A percentile compares a stretch with the other conserved stretches of the same genome.
Evolutionary conservation across 2,329 filamentous ascomycete genomes (phyloP).

Genomic region (Apiospora kogelbergensis): DNA sequence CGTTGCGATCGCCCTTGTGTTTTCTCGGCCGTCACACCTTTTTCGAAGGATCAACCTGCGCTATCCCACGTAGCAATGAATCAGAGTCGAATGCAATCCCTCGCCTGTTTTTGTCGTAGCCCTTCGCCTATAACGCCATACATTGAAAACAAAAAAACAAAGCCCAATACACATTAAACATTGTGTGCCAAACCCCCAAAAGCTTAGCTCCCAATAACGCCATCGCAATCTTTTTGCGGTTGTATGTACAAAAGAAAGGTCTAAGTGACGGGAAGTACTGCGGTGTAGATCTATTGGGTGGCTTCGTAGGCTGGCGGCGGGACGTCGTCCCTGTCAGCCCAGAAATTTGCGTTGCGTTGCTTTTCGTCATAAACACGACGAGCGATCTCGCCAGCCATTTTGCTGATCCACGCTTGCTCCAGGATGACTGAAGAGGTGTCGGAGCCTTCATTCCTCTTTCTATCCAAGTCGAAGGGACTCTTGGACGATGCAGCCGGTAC

Average conservation of each 20-base stretch:
- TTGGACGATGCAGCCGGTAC: conserved; percentile 25
- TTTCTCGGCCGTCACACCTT: conserved; percentile 3
- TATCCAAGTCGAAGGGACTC: conserved; percentile 28
- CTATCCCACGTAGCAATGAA: background rate
- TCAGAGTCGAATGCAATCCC: background rate
- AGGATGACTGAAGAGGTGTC: conserved; percentile 62
- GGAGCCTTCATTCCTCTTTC: conserved; percentile 37
- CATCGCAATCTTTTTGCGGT: background rate
- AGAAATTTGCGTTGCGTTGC: conserved; percentile 50
- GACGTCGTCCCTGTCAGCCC: conserved; percentile 55
- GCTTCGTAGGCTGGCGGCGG: conserved; percentile 65
- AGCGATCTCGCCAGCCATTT: conserved; percentile 92
- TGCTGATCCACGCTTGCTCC: conserved; percentile 84
- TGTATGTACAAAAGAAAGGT: conserved; percentile 8
- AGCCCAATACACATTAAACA: background rate
- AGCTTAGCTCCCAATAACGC: background rate
- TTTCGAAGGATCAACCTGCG: background rate
- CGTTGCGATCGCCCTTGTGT: background rate
- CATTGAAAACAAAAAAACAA: background rate
- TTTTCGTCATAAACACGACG: conserved; percentile 87
- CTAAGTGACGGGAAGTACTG: background rate
- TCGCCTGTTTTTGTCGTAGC: conserved; percentile 7
- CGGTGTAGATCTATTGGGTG: conserved; percentile 33
- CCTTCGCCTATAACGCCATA: conserved; percentile 5
- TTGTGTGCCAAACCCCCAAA: background rate